Evolutionary conservation across 2,329 filamentous ascomycete genomes (phyloP).

Genomic region (Alternaria sp.): DNA sequence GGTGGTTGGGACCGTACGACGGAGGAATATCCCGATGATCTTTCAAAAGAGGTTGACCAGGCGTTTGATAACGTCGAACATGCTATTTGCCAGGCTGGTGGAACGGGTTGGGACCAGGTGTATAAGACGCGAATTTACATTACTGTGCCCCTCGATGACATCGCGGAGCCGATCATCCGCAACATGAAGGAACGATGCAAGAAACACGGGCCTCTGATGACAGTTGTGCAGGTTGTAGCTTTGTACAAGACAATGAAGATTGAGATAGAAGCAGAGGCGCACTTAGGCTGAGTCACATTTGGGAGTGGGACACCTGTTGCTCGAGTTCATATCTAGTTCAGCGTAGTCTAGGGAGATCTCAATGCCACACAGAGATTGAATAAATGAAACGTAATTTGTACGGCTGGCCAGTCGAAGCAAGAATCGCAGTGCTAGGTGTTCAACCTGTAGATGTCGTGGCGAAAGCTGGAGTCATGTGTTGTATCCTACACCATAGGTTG

Average conservation of each 20-base stretch:
- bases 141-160: conserved; percentile 22
- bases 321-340: not conserved
- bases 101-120: conserved; percentile 63
- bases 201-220: conserved; percentile 36
- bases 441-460: not conserved
- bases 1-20: conserved; percentile 39
- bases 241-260: conserved; percentile 35
- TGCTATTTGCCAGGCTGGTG: conserved; percentile 61
- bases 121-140: conserved; percentile 36
- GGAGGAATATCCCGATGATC: conserved; percentile 28
- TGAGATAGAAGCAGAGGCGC: conserved; percentile 39
- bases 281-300: conserved; percentile 9
- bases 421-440: not conserved
- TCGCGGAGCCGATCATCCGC: conserved; percentile 19
- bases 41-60: conserved; percentile 35
- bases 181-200: conserved; percentile 35
- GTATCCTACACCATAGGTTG: not conserved
- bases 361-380: rapidly evolving
- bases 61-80: conserved; percentile 65
- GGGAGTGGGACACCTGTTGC: not conserved
- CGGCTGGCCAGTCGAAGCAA: not conserved
- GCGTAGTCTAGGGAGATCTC: not conserved
- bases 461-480: not conserved
- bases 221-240: conserved; percentile 29
- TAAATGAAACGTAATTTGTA: not conserved